phyloP scores from a whole-genome alignment of 257 asterid genomes.

The Plantago major region DNA sequence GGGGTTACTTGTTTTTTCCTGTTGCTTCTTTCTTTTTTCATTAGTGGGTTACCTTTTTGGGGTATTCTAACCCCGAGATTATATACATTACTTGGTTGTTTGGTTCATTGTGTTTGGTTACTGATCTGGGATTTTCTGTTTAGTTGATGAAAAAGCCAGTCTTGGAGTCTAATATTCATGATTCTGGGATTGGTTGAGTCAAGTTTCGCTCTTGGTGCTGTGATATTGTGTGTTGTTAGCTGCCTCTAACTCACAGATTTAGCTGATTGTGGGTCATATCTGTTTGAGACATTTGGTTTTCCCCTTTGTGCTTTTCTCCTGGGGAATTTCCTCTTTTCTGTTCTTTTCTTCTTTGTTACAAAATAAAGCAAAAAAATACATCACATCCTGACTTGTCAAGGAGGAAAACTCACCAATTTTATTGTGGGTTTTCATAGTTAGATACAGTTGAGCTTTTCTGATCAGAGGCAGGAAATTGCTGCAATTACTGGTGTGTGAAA shows the following conservation, averaged over 20 bases:
- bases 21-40: slow-evolving; percentile 5
- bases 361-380: slow-evolving; percentile 14
- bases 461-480: slow-evolving; percentile 1
- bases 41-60: slow-evolving; percentile 23
- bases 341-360: slow-evolving; percentile 22
- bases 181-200: slow-evolving; percentile 71
- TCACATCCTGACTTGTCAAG: slow-evolving; percentile 14
- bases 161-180: slow-evolving; percentile 48
- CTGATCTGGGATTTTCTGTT: slow-evolving; percentile 29
- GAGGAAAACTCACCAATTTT: slow-evolving; percentile 52
- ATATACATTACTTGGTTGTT: no score
- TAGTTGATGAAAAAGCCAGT: slow-evolving; percentile 41
- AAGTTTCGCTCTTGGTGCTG: slow-evolving; percentile 18
- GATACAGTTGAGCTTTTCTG: slow-evolving; percentile 30
- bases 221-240: slow-evolving; percentile 17
- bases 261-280: slow-evolving; percentile 25
- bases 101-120: neutral
- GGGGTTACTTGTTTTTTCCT: slow-evolving; percentile 24
- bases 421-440: slow-evolving; percentile 56
- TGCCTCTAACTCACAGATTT: slow-evolving; percentile 6
- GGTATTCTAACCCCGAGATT: neutral
- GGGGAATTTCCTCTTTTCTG: slow-evolving; percentile 21
- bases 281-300: slow-evolving; percentile 27
- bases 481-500: slow-evolving; percentile 8
- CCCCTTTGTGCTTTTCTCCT: slow-evolving; percentile 39